Evolutionary conservation across 768 basidiomycete genomes (phyloP), one percentile per base, ranked within the genome.

Genomic region (Xerocomus spinulosus): DNA sequence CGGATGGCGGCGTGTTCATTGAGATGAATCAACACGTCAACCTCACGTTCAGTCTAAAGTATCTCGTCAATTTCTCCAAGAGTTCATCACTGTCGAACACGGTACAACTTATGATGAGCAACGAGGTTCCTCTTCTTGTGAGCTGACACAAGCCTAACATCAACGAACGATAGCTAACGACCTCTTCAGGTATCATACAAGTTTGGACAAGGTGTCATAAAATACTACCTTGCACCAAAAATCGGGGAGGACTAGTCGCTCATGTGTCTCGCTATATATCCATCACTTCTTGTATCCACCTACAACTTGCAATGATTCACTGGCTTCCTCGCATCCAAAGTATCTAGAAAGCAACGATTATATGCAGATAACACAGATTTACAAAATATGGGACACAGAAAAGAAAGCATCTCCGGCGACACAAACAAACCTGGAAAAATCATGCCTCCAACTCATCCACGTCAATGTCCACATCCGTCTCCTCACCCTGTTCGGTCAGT

Each of bases 181-280:
- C 15, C 13, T 21, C 36, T 29, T 30, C 53, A 92, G 89, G 89
- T 93, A 35, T 82, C 85, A 32, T 98, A 93, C 69, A 82, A 85
- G 52, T 98, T 96, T 59, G 82, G 82, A 37, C 85, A 89, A 61
- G 94, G 94, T 1, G 75, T 79, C 57, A 90, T 98, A 66, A 81
- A 86, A 52, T 98, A 95, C 76, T 98, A 93, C 75, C 79, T 98
- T 46, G 94, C 94, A 36, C 94, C 94, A 20, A 97, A 97, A 74
- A 93, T 93, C 51, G 86, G 87, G 26, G 89, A 92, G 56, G 89
- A 92, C 48, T 90, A 59, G 13, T 47, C 25, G n/a, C 40, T 14
- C 34, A 46, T 58, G n/a, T 49, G 33, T 51, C 40, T 48, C 46
- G 29, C 33, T 46, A 53, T 57, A 39, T 26, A 42, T 34, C 32